These are phyloP conservation scores for Beauveria sp. DNA, from an alignment of 2,329 filamentous ascomycete genomes.

Conservation along the genomic window DNA sequence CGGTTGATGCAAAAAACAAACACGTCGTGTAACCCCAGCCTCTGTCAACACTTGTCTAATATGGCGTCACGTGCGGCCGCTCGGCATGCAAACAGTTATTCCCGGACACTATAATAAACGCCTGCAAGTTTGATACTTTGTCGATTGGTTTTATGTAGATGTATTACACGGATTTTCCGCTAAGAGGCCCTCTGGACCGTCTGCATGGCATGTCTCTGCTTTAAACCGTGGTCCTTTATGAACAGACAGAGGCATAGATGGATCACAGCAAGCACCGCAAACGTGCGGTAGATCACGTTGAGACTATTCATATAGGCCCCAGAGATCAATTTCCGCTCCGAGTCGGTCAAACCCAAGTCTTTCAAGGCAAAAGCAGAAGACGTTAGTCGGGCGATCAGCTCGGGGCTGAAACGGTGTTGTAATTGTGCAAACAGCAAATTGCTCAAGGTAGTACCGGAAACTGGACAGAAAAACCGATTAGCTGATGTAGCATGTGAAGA, in stretches of 20 bases:
- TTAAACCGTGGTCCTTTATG: not conserved
- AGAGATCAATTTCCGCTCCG: not conserved
- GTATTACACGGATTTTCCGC: not conserved
- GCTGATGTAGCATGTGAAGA: not conserved
- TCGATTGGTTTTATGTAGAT: not conserved
- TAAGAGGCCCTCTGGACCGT: not conserved
- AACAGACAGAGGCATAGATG: not conserved
- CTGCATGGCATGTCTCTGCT: not conserved
- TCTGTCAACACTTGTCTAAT: not conserved
- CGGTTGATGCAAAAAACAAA: not conserved
- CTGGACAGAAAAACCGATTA: not conserved
- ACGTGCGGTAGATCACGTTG: not conserved
- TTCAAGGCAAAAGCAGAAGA: conserved; percentile 2
- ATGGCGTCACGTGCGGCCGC: not conserved
- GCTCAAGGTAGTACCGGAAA: not conserved
- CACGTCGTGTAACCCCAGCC: not conserved
- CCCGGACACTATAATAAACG: no score
- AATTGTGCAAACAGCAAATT: not conserved
- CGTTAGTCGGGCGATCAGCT: not conserved
- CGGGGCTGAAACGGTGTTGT: not conserved
- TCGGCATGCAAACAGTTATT: not conserved
- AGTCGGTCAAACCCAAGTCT: not conserved
- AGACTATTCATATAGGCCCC: not conserved
- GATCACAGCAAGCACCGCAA: not conserved
- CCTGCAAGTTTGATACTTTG: not conserved